Evolutionary conservation across 352 stramenopile genomes (phyloP), one percentile per base, ranked within the genome.

Genomic region (Phytophthora ramorum): DNA sequence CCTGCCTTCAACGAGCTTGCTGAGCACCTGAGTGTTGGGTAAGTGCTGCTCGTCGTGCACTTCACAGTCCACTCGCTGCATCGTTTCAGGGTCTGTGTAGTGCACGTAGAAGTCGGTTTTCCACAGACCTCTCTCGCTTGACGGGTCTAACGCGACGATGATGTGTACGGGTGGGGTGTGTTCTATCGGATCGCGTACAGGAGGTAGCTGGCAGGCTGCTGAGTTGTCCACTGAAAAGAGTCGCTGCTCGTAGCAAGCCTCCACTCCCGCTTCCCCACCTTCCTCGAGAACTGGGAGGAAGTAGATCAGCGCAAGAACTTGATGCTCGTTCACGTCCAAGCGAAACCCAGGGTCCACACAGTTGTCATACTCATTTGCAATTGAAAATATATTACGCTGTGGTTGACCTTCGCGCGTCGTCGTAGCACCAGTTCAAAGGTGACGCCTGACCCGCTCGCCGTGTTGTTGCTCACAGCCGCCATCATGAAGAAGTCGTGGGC

Each of bases 381-480:
- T 89, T 17, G 75, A 85, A 46, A 95, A 91, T 9, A 95, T 22
- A 84, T 91, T 79, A 92, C 89, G 30, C 66, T 82, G 3, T 65
- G 71, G 52, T 85, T 89, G 1, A 22, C 45, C 16, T 59, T 19
- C 1, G 59, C 32, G 2, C 72, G 81, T 7, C 73, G 67, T 6
- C 87, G 78, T 8, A 92, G 62, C 4, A 83, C 75, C 56, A 93
- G 75, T 52, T 95, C 87, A 47, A 95, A 92, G 9, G 79, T 90
- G 38, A 91, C 67, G 4, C 87, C 82, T 19, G 53, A 43, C 4
- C 8, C 34, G 17, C 5, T 30, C 7, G 41, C n/a, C 0, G 40
- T 62, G 12, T 53, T 43, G 26, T 66, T 73, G 22, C 37, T 41
- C 26, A 75, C 66, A 37, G 69, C 72, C 20, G 78, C 74, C 47